phyloP scores from a whole-genome alignment of 441 rosid species.

The Pelargonium australe region DNA sequence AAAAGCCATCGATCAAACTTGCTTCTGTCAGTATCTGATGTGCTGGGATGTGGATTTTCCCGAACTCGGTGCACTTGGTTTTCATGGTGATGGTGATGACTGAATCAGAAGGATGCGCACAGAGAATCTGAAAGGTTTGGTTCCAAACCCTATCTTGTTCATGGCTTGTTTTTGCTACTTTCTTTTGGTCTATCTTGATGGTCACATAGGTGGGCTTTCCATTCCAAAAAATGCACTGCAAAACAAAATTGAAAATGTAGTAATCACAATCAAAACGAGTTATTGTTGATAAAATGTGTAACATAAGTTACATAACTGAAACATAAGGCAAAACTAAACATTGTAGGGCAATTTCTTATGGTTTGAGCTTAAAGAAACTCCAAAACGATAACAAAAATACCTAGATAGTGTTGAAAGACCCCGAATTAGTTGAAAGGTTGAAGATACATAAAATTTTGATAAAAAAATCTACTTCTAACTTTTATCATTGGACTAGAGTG shows the following conservation, averaged over 20 bases:
- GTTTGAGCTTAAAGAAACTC: no score
- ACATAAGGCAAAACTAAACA: not conserved
- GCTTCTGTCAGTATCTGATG: conserved; percentile 39
- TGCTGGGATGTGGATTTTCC: conserved; percentile 50
- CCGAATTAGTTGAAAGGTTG: no score
- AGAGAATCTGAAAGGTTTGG: conserved; percentile 72
- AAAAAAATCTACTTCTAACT: no score
- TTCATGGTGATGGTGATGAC: conserved; percentile 54
- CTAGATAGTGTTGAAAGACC: no score
- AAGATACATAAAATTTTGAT: no score
- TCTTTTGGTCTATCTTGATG: conserved; percentile 50
- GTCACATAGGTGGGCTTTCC: conserved; percentile 65
- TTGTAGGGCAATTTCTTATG: no score
- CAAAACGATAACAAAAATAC: no score
- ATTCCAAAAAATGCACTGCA: conserved; percentile 43
- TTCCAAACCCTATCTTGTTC: conserved; percentile 75
- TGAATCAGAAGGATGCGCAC: conserved; percentile 63
- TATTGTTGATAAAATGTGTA: no score
- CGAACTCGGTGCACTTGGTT: conserved; percentile 60
- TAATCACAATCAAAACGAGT: no score
- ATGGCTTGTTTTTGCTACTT: conserved; percentile 59
- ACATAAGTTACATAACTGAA: not conserved
- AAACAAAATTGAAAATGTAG: not conserved
- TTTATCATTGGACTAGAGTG: no score
- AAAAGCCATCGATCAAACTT: conserved; percentile 47